Evolutionary conservation across 176 grass and related monocot species (phyloP).

Genomic region (Guadua angustifolia): DNA sequence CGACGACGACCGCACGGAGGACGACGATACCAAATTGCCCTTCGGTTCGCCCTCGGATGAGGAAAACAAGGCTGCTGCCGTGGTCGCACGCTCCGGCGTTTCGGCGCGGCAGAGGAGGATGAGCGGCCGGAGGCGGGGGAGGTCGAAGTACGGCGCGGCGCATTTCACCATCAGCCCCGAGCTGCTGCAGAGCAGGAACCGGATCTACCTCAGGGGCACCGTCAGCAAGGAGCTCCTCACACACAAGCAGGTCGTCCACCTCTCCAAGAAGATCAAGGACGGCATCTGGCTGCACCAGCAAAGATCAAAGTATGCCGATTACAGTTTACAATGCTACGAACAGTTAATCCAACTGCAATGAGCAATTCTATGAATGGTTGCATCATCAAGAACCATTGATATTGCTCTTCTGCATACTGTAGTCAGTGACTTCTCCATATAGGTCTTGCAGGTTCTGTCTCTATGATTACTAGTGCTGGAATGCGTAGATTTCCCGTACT

Average conservation of each 20-base stretch:
- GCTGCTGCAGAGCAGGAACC: conserved; percentile 60
- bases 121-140: conserved; percentile 46
- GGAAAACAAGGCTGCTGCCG: background rate
- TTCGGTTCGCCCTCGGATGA: conserved; percentile 20
- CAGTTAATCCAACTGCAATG: background rate
- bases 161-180: conserved; percentile 73
- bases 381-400: background rate
- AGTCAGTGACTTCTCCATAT: background rate
- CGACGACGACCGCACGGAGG: conserved; percentile 39
- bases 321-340: background rate
- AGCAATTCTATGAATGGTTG: background rate
- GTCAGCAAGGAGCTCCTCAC: conserved; percentile 81
- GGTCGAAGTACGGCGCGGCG: conserved; percentile 35
- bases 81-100: conserved; percentile 61
- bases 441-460: background rate
- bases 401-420: background rate
- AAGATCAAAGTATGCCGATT: conserved; percentile 63
- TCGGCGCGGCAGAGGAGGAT: conserved; percentile 79
- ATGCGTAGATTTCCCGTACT: background rate
- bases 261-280: conserved; percentile 93
- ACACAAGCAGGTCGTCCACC: conserved; percentile 86
- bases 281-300: conserved; percentile 75
- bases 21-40: background rate
- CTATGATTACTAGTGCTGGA: background rate
- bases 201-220: conserved; percentile 75